Conservation (phyloP, 1,139 yeast genomes). For the Diutina mesorugosa region DNA sequence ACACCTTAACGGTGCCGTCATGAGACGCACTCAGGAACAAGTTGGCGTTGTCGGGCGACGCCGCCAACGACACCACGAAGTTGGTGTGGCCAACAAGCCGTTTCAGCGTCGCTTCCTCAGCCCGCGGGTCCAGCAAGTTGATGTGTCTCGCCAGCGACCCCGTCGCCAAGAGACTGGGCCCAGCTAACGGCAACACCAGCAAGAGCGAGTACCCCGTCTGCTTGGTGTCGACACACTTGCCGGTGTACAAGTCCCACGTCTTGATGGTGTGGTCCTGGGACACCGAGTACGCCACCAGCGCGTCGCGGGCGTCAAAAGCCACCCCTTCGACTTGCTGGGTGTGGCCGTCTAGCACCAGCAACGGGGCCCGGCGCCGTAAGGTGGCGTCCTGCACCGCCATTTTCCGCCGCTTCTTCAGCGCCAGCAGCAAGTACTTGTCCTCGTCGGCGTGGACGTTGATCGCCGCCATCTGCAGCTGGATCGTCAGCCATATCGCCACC, state of each 20-base stretch:
- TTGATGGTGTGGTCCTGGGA: constrained; percentile 91
- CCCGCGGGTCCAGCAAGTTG: constrained; percentile 82
- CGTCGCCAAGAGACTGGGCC: constrained; percentile 58
- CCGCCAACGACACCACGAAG: constrained; percentile 70
- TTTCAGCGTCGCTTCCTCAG: constrained; percentile 18
- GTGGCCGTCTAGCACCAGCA: constrained; percentile 70
- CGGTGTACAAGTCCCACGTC: constrained; percentile 90
- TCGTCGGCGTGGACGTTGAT: constrained; percentile 39
- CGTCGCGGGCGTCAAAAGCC: constrained; percentile 57
- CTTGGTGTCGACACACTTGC: constrained; percentile 74
- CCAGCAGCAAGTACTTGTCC: constrained; percentile 42
- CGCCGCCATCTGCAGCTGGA: constrained; percentile 65
- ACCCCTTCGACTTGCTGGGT: constrained; percentile 79
- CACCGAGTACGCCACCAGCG: constrained; percentile 81
- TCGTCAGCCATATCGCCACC: constrained; percentile 85
- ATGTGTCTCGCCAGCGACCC: constrained; percentile 97
- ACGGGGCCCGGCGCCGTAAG: constrained; percentile 69
- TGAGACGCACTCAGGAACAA: constrained; percentile 85
- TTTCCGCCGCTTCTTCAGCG: constrained; percentile 81
- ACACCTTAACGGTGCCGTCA: constrained; percentile 88
- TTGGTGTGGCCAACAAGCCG: constrained; percentile 86
- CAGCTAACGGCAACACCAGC: constrained; percentile 56
- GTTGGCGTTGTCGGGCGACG: constrained; percentile 64
- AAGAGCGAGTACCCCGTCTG: constrained; percentile 80
- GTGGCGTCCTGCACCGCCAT: constrained; percentile 68